A percentile compares a stretch with the other conserved stretches of the same genome.
These are phyloP conservation scores for Citrus reticulata DNA, from an alignment of 345 rosid species.

Conservation along the genomic window DNA sequence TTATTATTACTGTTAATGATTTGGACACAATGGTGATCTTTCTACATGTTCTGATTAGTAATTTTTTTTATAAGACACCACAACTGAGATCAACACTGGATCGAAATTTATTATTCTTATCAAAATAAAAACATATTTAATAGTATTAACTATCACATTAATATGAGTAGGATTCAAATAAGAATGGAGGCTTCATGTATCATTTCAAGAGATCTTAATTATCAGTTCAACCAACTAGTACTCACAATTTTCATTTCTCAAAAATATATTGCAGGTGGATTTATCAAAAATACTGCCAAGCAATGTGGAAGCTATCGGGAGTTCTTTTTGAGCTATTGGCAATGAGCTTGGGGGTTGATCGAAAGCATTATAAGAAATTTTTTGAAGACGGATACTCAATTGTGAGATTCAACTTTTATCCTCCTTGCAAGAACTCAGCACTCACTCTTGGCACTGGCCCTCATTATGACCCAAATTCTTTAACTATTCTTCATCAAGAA, in stretches of 20 bases:
- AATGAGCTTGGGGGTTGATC: constrained; percentile 48
- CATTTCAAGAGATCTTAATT: too few species aligned
- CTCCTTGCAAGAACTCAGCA: constrained; percentile 51
- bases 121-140: too few species aligned
- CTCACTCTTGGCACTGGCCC: constrained; percentile 88
- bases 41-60: too few species aligned
- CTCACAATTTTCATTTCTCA: not conserved
- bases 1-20: too few species aligned
- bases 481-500: constrained; percentile 86
- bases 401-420: constrained; percentile 65
- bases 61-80: too few species aligned
- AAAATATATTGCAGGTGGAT: constrained; percentile 26
- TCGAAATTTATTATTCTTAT: too few species aligned
- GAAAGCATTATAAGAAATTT: constrained; percentile 25
- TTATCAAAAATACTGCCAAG: constrained; percentile 48
- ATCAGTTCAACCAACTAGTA: too few species aligned
- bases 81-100: too few species aligned
- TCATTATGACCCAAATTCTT: constrained; percentile 74
- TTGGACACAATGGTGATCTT: too few species aligned
- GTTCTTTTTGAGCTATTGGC: constrained; percentile 44
- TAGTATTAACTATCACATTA: too few species aligned
- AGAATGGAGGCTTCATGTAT: too few species aligned
- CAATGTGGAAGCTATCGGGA: constrained; percentile 38
- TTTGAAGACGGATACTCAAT: constrained; percentile 62
- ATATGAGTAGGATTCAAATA: too few species aligned